Evolutionary conservation across 148 eudicot genomes (phyloP).

Genomic region (Linanthus parryae): DNA sequence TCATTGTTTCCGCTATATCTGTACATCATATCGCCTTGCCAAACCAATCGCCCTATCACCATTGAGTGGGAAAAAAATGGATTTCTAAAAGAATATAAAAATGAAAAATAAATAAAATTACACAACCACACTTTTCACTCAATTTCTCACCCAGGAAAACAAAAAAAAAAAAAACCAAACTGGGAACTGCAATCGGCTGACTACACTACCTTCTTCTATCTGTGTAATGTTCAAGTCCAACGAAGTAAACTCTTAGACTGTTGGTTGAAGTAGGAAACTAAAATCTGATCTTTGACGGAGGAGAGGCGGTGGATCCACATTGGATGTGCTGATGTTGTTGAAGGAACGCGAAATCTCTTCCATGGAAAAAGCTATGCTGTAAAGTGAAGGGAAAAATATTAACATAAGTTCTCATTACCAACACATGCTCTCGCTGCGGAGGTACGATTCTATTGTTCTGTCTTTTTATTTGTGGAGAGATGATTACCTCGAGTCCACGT

Average conservation of each 20-base stretch:
- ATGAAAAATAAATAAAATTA: conserved; percentile 1
- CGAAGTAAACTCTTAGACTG: conserved; percentile 30
- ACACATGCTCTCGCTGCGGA: background rate
- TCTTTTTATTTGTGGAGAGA: background rate
- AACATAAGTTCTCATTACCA: conserved; percentile 1
- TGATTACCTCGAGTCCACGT: conserved; percentile 87
- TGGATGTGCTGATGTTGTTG: conserved; percentile 49
- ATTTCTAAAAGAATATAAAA: background rate
- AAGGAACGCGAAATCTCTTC: conserved; percentile 82
- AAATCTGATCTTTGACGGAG: conserved; percentile 88
- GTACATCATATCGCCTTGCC: too few species aligned
- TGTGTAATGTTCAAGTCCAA: conserved; percentile 9
- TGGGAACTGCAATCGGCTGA: conserved; percentile 13
- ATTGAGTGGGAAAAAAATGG: too few species aligned
- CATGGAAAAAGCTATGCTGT: conserved; percentile 92
- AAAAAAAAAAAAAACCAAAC: conserved; percentile 12
- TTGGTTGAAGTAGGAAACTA: conserved; percentile 63
- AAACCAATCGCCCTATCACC: too few species aligned
- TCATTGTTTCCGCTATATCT: too few species aligned
- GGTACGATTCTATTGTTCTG: too few species aligned
- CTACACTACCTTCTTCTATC: conserved; percentile 1
- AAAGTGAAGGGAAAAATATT: conserved; percentile 7
- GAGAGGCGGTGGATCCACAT: conserved; percentile 84
- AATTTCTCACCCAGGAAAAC: conserved; percentile 18
- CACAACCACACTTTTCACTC: conserved; percentile 15